A percentile compares a stretch with the other conserved stretches of the same genome.
Evolutionary conservation across 106 monocot genomes (phyloP).

Genomic region (Platanthera guangdongensis): DNA sequence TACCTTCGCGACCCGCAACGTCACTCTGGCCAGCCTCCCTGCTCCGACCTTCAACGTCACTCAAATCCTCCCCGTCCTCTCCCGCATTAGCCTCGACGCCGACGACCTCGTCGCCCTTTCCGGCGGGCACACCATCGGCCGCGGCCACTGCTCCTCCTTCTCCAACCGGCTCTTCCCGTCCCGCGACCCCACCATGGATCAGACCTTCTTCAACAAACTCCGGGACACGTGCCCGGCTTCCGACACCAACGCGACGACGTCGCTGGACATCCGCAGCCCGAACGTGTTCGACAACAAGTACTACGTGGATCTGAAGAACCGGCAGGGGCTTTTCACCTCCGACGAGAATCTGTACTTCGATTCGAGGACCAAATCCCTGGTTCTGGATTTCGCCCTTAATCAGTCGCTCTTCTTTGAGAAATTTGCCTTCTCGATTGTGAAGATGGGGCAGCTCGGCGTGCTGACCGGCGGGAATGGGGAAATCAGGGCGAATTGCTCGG

Average conservation of each 20-base stretch:
- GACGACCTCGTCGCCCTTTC: constrained; percentile 49
- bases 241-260: constrained; percentile 17
- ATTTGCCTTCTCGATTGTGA: constrained; percentile 34
- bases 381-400: constrained; percentile 20
- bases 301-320: constrained; percentile 35
- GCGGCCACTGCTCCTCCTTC: constrained; percentile 50
- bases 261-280: constrained; percentile 18
- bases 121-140: constrained; percentile 55
- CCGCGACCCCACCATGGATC: constrained; percentile 24
- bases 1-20: constrained; percentile 20
- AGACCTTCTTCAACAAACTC: constrained; percentile 17
- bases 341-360: constrained; percentile 39
- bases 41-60: constrained; percentile 26
- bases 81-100: constrained; percentile 25
- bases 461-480: constrained; percentile 25
- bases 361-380: constrained; percentile 17
- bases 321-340: constrained; percentile 42
- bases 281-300: constrained; percentile 34
- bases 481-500: constrained; percentile 44
- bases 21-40: constrained; percentile 21
- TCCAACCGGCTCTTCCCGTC: constrained; percentile 24
- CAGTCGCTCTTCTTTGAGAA: constrained; percentile 31
- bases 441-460: constrained; percentile 41
- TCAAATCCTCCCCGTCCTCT: constrained; percentile 20
- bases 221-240: constrained; percentile 11